phyloP scores from a whole-genome alignment of 495 filamentous ascomycete species.

The Tuber aestivum region DNA sequence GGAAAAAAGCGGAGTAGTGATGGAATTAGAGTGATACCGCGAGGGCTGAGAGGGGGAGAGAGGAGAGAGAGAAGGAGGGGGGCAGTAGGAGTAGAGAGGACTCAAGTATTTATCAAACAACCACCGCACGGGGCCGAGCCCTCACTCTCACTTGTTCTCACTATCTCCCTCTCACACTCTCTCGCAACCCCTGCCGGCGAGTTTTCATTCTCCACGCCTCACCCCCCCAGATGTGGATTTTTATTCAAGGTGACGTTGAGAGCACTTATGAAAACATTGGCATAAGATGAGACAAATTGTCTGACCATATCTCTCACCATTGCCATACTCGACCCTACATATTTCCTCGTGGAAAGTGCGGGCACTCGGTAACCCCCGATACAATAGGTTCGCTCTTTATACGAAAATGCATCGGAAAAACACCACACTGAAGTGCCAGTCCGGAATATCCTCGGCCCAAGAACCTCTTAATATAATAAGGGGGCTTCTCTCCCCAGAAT shows the following conservation, averaged over 20 bases:
- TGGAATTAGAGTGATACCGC: conserved; percentile 13
- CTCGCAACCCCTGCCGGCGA: background rate
- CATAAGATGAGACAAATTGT: background rate
- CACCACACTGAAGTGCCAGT: background rate
- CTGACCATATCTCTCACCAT: background rate
- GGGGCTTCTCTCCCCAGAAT: background rate
- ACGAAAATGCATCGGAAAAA: background rate
- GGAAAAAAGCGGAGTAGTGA: conserved; percentile 3
- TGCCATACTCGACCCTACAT: background rate
- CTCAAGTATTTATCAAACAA: conserved; percentile 39
- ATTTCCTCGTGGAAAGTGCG: background rate
- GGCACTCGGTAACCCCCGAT: background rate
- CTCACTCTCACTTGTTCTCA: too few relatives aligned
- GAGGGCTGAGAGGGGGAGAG: conserved; percentile 27
- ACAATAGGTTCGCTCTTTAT: background rate
- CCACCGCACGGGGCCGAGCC: background rate
- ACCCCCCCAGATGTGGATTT: background rate
- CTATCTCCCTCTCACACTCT: too few relatives aligned
- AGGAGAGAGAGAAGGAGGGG: conserved; percentile 9
- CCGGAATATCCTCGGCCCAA: background rate
- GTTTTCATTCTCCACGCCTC: background rate
- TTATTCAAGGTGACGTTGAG: background rate
- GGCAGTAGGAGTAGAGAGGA: conserved; percentile 7
- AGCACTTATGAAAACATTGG: background rate
- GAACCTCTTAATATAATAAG: background rate